Base-by-base conservation (phyloP, 495 filamentous ascomycete genomes). In the Xanthoparmelia taractica region DNA sequence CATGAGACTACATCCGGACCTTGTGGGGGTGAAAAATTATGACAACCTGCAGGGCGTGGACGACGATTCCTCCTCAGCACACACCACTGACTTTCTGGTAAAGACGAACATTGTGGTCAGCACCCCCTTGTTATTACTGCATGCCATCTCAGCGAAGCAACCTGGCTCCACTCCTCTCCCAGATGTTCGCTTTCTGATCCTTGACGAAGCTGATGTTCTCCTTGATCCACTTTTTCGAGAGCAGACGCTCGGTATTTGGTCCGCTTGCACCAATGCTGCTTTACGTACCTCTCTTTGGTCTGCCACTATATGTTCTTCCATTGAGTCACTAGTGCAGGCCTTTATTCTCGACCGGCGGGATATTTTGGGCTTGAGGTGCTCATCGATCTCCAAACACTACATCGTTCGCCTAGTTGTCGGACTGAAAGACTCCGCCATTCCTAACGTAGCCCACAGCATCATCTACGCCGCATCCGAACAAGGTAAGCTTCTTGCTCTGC, bases 161-260 rank as follows among this genome's bases (percentile, higher is more conserved):
- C 76, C 72, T 20, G 70, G 74, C 13, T 68, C 77, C 57, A 76
- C 76, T 31, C 72, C 73, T 8, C 72, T 96, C 13, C 84, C 87
- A 3, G 76, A 82, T 2, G 84, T 96, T 23, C 78, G 80, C 23
- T 82, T 83, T 58, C 75, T 98, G 43, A 82, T 97, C 27, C 77
- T 98, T 10, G 94, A 98, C 67, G 94, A 98, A 77, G 94, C 92
- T 12, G 94, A 98, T 74, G 90, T 97, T 27, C 85, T 98, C 17
- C 82, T 98, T 18, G 94, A 99, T 65, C 85, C 88, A 17, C 78
- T 96, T 17, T 97, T 98, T 76, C 82, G 89, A 37, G 87, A 92
- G 33, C 95, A 98, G 69, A 97, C 92, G 0, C 77, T 96, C 29
- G 82, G 80, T 38, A 89, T 97, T 68, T 97, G 93, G 94, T 79